Evolutionary conservation across 495 filamentous ascomycete species (phyloP).

Genomic region (Amphirosellinia nigrospora): DNA sequence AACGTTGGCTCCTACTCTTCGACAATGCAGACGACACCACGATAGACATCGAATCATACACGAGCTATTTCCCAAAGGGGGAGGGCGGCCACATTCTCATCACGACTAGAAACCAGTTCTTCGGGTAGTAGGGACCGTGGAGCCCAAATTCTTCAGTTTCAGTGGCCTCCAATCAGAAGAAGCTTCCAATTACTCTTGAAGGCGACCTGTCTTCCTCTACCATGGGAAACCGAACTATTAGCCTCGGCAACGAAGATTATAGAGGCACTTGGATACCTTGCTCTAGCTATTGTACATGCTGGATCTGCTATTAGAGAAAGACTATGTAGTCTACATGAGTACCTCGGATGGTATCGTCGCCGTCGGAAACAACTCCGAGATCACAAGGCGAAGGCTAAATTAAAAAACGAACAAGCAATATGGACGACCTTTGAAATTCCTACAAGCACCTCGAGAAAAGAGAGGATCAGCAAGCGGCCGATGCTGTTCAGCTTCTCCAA

Average conservation of each 20-base stretch:
- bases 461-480: neutral
- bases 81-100: neutral
- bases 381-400: neutral
- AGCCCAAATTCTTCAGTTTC: neutral
- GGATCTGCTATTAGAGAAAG: neutral
- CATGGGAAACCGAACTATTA: too few species aligned
- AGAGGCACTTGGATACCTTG: neutral
- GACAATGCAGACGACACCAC: neutral
- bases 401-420: neutral
- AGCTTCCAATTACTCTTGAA: neutral
- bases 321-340: neutral
- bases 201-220: neutral
- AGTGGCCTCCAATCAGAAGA: neutral
- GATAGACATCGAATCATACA: too few species aligned
- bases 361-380: neutral
- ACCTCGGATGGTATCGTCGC: neutral
- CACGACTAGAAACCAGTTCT: neutral
- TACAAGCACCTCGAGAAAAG: neutral
- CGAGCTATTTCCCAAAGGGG: neutral
- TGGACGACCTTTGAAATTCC: constrained; percentile 2
- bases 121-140: neutral
- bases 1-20: neutral
- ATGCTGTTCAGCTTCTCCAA: neutral
- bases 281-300: neutral
- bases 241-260: neutral